Evolutionary conservation across 108 stramenopile genomes (phyloP), one percentile per base, ranked within the genome.

Genomic region (Parietichytrium sp.): DNA sequence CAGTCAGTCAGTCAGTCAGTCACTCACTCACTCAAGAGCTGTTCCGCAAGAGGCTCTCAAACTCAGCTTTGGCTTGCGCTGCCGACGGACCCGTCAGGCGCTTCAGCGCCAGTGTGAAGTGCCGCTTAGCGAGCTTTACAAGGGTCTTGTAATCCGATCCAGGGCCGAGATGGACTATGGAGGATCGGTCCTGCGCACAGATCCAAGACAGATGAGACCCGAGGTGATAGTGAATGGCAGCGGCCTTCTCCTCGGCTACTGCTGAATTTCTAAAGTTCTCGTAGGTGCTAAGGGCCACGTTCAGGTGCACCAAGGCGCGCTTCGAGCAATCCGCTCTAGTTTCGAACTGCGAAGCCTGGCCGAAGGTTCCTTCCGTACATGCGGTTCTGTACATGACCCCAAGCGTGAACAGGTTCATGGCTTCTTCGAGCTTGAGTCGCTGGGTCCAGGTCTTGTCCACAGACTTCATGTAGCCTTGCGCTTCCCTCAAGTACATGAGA

Each of bases 151-250:
- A 1, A 33, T 36, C 10, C 61, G 61, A 27, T 72, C 45, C 42
- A 42, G 36, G 1, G 61, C 25, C 20, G 38, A 23, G 42, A 72
- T 33, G 20, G 61, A 33, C 33, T 33, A 10, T 15, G 61, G 45
- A 23, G 61, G 38, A 27, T 72, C 20, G 33, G 61, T 25, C 10
- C 61, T 72, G 61, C 38, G 20, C 25, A n/a, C 38, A 33, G 2
- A 72, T 45, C 61, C 61, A 72, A 36, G 61, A 33, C 23, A 72
- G 45, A 36, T 72, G 61, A 7, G 61, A 33, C 38, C 61, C 61
- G 15, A 72, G 42, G 33, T 72, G 61, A 27, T 72, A 72, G 42
- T 72, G 61, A 6, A 27, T 42, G 2, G 61, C 61, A 1, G 61
- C 61, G 13, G 15, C 61, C 42, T 72, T 72, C 45, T 72, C 15